phyloP scores from a whole-genome alignment of 257 asterid genomes.

The Fraxinus pennsylvanica region DNA sequence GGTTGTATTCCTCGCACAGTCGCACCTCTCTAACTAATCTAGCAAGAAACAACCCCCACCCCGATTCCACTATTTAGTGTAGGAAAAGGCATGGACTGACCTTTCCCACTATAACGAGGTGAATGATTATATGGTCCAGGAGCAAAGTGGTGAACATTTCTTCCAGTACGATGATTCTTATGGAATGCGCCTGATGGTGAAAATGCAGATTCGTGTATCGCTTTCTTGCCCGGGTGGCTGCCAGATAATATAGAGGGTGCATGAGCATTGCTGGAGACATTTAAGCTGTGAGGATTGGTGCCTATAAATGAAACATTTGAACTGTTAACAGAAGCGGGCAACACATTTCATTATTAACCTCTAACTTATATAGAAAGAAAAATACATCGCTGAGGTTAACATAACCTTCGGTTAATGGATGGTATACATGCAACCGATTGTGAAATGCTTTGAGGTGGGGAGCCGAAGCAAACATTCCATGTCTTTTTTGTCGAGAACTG shows the following conservation, averaged over 20 bases:
- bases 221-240: constrained; percentile 35
- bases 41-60: background rate
- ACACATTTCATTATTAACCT: background rate
- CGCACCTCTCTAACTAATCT: background rate
- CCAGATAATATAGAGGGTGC: constrained; percentile 29
- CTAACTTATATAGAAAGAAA: background rate
- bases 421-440: constrained; percentile 29
- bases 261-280: constrained; percentile 31
- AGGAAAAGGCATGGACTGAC: constrained; percentile 33
- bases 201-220: constrained; percentile 30
- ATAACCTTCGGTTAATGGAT: constrained; percentile 40
- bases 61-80: background rate
- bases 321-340: background rate
- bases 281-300: constrained; percentile 28
- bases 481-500: constrained; percentile 5
- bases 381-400: background rate
- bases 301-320: constrained; percentile 33
- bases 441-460: constrained; percentile 34
- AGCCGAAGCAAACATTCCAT: constrained; percentile 24
- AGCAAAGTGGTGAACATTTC: constrained; percentile 41
- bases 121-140: constrained; percentile 38
- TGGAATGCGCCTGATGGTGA: constrained; percentile 34
- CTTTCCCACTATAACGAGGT: constrained; percentile 37
- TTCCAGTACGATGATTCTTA: constrained; percentile 38
- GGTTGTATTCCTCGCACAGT: background rate